These are phyloP conservation scores for Geotrichum macrosporum DNA, from an alignment of 1,139 yeast genomes.

Conservation along the genomic window DNA sequence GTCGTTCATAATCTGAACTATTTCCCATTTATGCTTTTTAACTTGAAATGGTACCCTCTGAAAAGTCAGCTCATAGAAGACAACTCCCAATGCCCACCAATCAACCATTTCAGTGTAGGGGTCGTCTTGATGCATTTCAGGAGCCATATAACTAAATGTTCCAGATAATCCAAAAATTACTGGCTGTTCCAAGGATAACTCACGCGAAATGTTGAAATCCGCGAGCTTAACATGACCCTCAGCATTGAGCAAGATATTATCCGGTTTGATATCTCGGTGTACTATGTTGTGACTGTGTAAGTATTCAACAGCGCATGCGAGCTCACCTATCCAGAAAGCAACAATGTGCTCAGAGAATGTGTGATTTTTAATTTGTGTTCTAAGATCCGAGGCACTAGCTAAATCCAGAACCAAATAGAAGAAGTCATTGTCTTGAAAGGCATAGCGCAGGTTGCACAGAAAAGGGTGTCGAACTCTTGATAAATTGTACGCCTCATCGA, in stretches of 20 bases:
- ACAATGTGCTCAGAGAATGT: slow-evolving; percentile 57
- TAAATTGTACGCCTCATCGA: slow-evolving; percentile 58
- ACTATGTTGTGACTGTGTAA: slow-evolving; percentile 60
- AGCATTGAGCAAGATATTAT: slow-evolving; percentile 59
- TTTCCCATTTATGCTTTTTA: slow-evolving; percentile 31
- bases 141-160: slow-evolving; percentile 87
- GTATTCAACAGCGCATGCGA: slow-evolving; percentile 61
- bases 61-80: slow-evolving; percentile 71
- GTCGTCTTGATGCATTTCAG: slow-evolving; percentile 66
- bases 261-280: slow-evolving; percentile 68
- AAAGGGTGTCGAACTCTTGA: slow-evolving; percentile 65
- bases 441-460: slow-evolving; percentile 73
- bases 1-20: slow-evolving; percentile 7
- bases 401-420: slow-evolving; percentile 71
- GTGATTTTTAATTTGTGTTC: slow-evolving; percentile 61
- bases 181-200: slow-evolving; percentile 31
- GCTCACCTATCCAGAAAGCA: slow-evolving; percentile 61
- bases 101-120: slow-evolving; percentile 73
- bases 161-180: slow-evolving; percentile 63
- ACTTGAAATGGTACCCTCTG: slow-evolving; percentile 84
- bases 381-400: slow-evolving; percentile 83
- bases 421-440: slow-evolving; percentile 73
- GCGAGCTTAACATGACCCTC: slow-evolving; percentile 69
- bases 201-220: slow-evolving; percentile 55
- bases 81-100: slow-evolving; percentile 92